Evolutionary conservation across 345 rosid species (phyloP).

Genomic region (Limnanthes douglasii): DNA sequence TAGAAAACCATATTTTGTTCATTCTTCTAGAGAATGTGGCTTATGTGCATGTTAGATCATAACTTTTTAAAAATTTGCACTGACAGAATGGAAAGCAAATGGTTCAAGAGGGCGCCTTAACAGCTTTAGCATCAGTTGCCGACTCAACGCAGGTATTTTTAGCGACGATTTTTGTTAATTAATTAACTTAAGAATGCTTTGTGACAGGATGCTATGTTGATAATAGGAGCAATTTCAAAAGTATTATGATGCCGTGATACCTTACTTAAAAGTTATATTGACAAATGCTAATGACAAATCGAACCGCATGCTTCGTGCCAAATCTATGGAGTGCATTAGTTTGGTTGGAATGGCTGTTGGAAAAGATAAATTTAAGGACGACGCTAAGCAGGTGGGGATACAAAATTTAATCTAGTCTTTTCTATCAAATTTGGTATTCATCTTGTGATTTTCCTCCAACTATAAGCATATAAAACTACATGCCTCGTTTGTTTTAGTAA

Average conservation of each 20-base stretch:
- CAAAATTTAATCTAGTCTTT: background rate
- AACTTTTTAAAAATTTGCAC: no score
- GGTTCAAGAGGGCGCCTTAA: conserved; percentile 74
- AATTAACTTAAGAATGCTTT: no score
- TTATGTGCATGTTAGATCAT: no score
- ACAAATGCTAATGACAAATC: conserved; percentile 14
- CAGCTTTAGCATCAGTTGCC: conserved; percentile 68
- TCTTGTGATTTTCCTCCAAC: background rate
- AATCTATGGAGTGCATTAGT: conserved; percentile 72
- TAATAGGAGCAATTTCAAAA: conserved; percentile 38
- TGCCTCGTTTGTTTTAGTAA: background rate
- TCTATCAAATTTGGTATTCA: background rate
- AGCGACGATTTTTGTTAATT: background rate
- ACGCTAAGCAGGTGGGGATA: conserved; percentile 46
- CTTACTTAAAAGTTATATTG: conserved; percentile 16
- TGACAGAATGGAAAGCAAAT: conserved; percentile 68
- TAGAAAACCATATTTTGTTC: no score
- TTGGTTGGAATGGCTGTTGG: conserved; percentile 78
- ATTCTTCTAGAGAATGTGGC: no score
- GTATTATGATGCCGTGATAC: conserved; percentile 16
- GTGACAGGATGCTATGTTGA: background rate
- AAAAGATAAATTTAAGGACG: conserved; percentile 51
- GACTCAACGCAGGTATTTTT: conserved; percentile 52
- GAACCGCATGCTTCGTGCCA: conserved; percentile 66
- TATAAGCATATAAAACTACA: no score